Evolutionary conservation across 2,329 filamentous ascomycete species (phyloP).

Genomic region (Peltaster fructicola): DNA sequence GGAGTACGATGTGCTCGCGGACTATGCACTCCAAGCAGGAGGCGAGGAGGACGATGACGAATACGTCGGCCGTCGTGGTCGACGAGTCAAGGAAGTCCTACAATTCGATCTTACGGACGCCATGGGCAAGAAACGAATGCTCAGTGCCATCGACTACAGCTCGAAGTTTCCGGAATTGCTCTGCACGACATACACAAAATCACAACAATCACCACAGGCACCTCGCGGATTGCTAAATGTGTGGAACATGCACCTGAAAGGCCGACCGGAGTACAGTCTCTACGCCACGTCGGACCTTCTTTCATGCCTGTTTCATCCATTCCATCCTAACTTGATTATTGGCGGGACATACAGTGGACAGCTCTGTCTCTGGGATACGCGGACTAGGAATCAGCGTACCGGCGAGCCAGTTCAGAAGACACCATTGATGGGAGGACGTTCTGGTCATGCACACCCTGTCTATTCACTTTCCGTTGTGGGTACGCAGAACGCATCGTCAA

Average conservation of each 20-base stretch:
- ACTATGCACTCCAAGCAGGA: conserved; percentile 69
- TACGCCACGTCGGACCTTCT: conserved; percentile 92
- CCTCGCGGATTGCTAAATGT: conserved; percentile 87
- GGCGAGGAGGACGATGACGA: conserved; percentile 55
- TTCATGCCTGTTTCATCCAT: conserved; percentile 93
- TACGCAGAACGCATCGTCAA: conserved; percentile 97
- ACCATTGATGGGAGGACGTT: conserved; percentile 68
- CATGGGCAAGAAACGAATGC: conserved; percentile 95
- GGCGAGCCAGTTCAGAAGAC: conserved; percentile 79
- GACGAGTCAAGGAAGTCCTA: conserved; percentile 67
- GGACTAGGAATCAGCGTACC: conserved; percentile 49
- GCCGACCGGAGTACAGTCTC: conserved; percentile 89
- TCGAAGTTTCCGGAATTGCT: conserved; percentile 80
- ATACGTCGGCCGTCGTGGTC: conserved; percentile 52
- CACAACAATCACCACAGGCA: conserved; percentile 49
- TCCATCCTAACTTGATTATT: conserved; percentile 89
- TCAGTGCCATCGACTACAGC: conserved; percentile 89
- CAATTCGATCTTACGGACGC: conserved; percentile 75
- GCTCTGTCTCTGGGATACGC: conserved; percentile 91
- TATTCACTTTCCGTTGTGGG: conserved; percentile 92
- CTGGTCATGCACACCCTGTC: conserved; percentile 78
- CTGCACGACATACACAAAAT: conserved; percentile 87
- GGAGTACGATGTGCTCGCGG: conserved; percentile 87
- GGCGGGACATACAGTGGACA: conserved; percentile 95
- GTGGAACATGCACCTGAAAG: conserved; percentile 92